Evolutionary conservation across 2,329 filamentous ascomycete genomes (phyloP), one percentile per base, ranked within the genome.

Genomic region (Alternaria rosae): DNA sequence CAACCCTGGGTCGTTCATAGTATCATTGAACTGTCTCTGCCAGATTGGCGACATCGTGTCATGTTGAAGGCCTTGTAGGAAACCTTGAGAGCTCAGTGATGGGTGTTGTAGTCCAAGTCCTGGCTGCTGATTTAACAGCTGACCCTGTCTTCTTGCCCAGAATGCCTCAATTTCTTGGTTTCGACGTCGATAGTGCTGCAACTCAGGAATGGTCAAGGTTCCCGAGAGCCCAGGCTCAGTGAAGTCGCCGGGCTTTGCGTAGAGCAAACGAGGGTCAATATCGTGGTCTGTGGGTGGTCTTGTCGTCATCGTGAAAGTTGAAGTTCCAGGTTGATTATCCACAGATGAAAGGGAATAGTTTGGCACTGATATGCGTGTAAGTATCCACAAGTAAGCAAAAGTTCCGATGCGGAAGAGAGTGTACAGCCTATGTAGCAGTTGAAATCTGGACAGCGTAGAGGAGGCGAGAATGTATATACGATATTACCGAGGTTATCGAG

Each of bases 251-350:
- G 59, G 59, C 10, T 50, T 58, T 13, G 67, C 67, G 30, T 61
- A 25, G 6, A 64, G 10, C 4, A 68, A 62, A 23, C 63, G 62
- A 5, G 65, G 63, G 44, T 69, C 67, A 10, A 68, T 53, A 2
- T 45, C 15, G 11, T 47, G 20, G 11, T 64, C 59, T 10, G 20
- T 9, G 12, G 21, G 6, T 5, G 21, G 12, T 30, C 10, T 23
- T 26, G n/a, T 28, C 21, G 28, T n/a, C 30, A 28, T 28, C 13
- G 6, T n/a, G 20, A 21, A 28, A 15, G 26, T 20, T 32, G 9
- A 20, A 32, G 23, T 6, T 44, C 26, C 15, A 44, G 12, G 41
- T 20, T 10, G 20, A 25, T 23, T 8, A 17, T 21, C 20, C 21
- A 15, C 47, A 21, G 47, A 20, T 51, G 20, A 21, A 15, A 23